Conservation (phyloP, 129 eudicot species). For the Helianthus tuberosus region DNA sequence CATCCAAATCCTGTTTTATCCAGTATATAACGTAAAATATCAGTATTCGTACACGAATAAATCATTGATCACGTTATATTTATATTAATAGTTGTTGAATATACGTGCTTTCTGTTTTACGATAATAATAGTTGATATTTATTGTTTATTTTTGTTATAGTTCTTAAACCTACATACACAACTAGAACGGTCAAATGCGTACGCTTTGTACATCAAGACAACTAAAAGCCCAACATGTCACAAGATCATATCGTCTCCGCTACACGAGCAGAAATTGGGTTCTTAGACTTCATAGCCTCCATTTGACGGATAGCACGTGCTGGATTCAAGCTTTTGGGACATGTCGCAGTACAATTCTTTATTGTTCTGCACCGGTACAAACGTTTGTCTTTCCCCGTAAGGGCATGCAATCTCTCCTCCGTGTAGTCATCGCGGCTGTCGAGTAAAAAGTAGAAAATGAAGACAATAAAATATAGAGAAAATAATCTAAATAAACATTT, state of each 20-base stretch:
- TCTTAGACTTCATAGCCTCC: slow-evolving; percentile 45
- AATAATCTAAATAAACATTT: too few relatives aligned
- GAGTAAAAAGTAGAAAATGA: neutral
- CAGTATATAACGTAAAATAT: too few relatives aligned
- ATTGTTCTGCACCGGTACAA: slow-evolving; percentile 77
- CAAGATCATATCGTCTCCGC: slow-evolving; percentile 7
- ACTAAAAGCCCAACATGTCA: neutral
- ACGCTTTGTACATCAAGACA: neutral
- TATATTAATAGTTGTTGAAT: too few relatives aligned
- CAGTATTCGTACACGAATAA: too few relatives aligned
- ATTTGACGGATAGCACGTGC: slow-evolving; percentile 76
- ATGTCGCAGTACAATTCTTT: slow-evolving; percentile 63
- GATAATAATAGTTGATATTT: too few relatives aligned
- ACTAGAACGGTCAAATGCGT: neutral
- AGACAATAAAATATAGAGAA: neutral
- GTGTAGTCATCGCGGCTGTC: slow-evolving; percentile 73
- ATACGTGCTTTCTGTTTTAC: too few relatives aligned
- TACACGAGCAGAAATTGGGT: slow-evolving; percentile 15
- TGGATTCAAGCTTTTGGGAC: slow-evolving; percentile 85
- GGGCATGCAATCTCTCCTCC: slow-evolving; percentile 70
- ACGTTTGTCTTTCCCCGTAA: slow-evolving; percentile 59
- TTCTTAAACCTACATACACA: too few relatives aligned
- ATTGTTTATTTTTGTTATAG: too few relatives aligned
- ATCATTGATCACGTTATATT: too few relatives aligned
- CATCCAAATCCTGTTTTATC: too few relatives aligned